Evolutionary conservation across 768 basidiomycete species (phyloP).

Genomic region (Naematelia aurantialba): DNA sequence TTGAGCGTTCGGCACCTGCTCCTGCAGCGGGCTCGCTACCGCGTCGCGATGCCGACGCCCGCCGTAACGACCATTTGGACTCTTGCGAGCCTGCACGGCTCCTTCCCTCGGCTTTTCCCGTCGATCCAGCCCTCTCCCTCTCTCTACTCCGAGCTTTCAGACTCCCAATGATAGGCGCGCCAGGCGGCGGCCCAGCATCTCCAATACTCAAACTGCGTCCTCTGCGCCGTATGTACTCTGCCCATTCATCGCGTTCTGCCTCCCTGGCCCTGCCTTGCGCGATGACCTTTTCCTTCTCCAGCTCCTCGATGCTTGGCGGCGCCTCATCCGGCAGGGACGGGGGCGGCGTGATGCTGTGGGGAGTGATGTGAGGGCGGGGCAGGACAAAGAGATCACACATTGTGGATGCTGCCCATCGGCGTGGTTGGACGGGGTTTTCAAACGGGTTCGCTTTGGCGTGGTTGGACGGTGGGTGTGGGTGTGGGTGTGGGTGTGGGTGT

Average conservation of each 20-base stretch:
- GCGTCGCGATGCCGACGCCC: neutral
- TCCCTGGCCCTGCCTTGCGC: constrained; percentile 19
- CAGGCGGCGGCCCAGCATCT: constrained; percentile 8
- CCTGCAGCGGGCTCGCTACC: neutral
- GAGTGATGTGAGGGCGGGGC: constrained; percentile 31
- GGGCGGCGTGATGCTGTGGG: constrained; percentile 41
- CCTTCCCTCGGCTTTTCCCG: neutral
- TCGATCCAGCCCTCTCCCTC: neutral
- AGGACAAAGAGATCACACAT: constrained; percentile 38
- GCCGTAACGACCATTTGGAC: neutral
- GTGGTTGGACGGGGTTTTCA: neutral
- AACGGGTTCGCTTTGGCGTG: constrained; percentile 9
- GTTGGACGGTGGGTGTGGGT: neutral
- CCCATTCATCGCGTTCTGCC: constrained; percentile 40
- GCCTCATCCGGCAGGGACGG: constrained; percentile 13
- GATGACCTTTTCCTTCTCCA: constrained; percentile 13
- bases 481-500: constrained; percentile 12
- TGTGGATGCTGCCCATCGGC: constrained; percentile 30
- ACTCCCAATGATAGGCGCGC: constrained; percentile 31
- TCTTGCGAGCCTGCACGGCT: neutral
- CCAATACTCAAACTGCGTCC: constrained; percentile 35
- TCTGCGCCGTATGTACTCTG: constrained; percentile 18
- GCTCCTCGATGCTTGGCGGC: neutral
- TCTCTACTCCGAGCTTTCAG: neutral
- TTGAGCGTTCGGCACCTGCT: too few species aligned